These are phyloP conservation scores for Iodosphaeria phyllophila DNA, from an alignment of 2,329 filamentous ascomycete genomes.

Conservation along the genomic window DNA sequence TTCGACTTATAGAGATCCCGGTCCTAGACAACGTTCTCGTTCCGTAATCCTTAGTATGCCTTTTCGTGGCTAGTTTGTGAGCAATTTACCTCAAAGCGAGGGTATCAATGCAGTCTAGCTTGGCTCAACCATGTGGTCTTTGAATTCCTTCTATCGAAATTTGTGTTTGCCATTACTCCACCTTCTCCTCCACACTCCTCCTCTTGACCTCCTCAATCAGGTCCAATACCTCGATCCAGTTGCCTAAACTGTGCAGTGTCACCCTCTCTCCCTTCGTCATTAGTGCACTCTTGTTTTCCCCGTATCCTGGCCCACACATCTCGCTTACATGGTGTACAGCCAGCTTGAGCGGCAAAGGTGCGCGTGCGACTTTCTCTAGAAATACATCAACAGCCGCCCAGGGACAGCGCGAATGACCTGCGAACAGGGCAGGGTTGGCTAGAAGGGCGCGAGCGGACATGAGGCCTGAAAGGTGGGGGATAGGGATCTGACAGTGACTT, in stretches of 20 bases:
- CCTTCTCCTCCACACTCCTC: too few species aligned
- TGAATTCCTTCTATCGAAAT: not conserved
- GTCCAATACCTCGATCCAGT: slow-evolving; percentile 40
- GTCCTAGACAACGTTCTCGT: too few species aligned
- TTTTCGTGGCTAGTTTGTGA: too few species aligned
- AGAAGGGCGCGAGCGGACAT: slow-evolving; percentile 55
- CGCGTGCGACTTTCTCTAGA: slow-evolving; percentile 34
- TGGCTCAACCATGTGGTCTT: not conserved
- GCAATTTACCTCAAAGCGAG: too few species aligned
- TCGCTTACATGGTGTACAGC: slow-evolving; percentile 47
- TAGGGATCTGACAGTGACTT: too few species aligned
- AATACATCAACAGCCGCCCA: slow-evolving; percentile 46
- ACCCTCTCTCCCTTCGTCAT: slow-evolving; percentile 36
- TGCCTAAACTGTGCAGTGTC: slow-evolving; percentile 26
- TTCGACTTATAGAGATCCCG: too few species aligned
- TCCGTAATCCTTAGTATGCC: too few species aligned
- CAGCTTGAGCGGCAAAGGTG: slow-evolving; percentile 43
- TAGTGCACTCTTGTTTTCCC: slow-evolving; percentile 29
- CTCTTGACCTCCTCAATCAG: slow-evolving; percentile 28
- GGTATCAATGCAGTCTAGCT: too few species aligned
- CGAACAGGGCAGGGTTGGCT: slow-evolving; percentile 48
- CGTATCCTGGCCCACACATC: slow-evolving; percentile 43
- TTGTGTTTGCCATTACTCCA: too few species aligned
- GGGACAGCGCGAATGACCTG: slow-evolving; percentile 34
- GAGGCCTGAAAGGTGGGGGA: slow-evolving; percentile 36